phyloP scores from a whole-genome alignment of 1,139 yeast species.

The Geotrichum candidum region DNA sequence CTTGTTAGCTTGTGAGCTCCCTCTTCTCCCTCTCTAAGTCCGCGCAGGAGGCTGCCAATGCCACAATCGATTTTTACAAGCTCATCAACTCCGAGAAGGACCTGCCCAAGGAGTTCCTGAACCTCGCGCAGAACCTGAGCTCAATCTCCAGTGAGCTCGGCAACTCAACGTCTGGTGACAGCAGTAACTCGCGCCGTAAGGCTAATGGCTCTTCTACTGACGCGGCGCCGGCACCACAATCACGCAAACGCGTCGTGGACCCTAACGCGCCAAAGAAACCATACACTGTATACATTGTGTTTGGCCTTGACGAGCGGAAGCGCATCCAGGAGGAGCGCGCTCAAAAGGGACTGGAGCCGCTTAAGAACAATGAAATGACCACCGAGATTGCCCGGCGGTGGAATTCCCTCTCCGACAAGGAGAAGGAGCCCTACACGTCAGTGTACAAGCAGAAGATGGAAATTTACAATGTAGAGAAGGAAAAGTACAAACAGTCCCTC shows the following conservation, averaged over 20 bases:
- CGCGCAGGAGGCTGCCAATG: conserved; percentile 72
- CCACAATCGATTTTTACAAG: conserved; percentile 69
- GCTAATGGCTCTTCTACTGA: not conserved
- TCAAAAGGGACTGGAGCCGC: conserved; percentile 52
- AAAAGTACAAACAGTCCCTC: conserved; percentile 40
- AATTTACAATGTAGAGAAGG: conserved; percentile 58
- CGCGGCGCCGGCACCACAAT: conserved; percentile 45
- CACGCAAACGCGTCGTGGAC: conserved; percentile 32
- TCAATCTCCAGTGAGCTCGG: conserved; percentile 22
- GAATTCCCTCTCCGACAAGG: conserved; percentile 60
- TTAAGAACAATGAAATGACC: conserved; percentile 71
- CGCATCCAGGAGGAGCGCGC: conserved; percentile 58
- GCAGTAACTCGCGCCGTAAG: conserved; percentile 8
- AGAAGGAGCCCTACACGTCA: conserved; percentile 70
- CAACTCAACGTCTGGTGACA: not conserved
- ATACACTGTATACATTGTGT: conserved; percentile 75
- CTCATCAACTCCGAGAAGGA: conserved; percentile 15
- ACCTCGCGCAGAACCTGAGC: conserved; percentile 32
- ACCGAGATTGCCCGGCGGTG: conserved; percentile 72
- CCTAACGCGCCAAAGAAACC: conserved; percentile 49
- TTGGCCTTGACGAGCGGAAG: conserved; percentile 42
- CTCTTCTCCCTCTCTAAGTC: conserved; percentile 75
- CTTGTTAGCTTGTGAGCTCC: conserved; percentile 55
- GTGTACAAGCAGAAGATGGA: conserved; percentile 62
- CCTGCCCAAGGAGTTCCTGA: conserved; percentile 14